Base-by-base conservation (phyloP, 345 rosid genomes). In the Eucalyptus sideroxylon region DNA sequence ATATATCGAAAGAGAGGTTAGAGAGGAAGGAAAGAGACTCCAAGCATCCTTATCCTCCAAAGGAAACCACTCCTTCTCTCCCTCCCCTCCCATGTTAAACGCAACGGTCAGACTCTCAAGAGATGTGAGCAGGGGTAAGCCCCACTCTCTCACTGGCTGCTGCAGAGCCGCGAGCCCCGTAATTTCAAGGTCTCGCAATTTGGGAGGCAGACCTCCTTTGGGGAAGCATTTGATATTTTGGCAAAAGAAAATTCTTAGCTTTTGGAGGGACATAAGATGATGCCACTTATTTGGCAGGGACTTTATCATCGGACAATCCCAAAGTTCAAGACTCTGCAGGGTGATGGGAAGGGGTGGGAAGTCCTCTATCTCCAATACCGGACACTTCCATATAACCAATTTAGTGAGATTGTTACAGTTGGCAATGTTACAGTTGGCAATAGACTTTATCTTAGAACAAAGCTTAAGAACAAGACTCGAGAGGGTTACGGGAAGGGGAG, bases 21-120 rank as follows among this genome's bases (percentile, higher is more conserved):
- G 77, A 65, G 77, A 65, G 40, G 5, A n/a, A 65, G 77, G 77
- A 4, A 65, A 65, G 77, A 65, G 77, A 65, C 40, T 65, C 77
- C 77, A n/a, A 0, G 77, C 40, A n/a, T n/a, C 40, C 77, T n/a
- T 21, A 4, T 55, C 65, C 30, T 59, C 11, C 1, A 0, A 30
- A n/a, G 77, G 77, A 65, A 65, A 65, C 21, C 5, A n/a, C 40
- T 1, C 11, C 77, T 65, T 16, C 77, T n/a, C 77, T 65, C 21
- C 77, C 77, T 65, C 21, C 77, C 77, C 6, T n/a, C 77, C 77
- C 72, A 65, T 65, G 37, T 16, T 30, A 4, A 34, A 16, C 0
- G 7, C 37, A n/a, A 65, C 2, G 0, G 0, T 0, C 2, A 65
- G 19, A 1, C 0, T 0, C 19, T 4, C 0, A 2, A 65, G 77